Conservation (phyloP, 2,329 filamentous ascomycete species). For the Cladorrhinum sp. region DNA sequence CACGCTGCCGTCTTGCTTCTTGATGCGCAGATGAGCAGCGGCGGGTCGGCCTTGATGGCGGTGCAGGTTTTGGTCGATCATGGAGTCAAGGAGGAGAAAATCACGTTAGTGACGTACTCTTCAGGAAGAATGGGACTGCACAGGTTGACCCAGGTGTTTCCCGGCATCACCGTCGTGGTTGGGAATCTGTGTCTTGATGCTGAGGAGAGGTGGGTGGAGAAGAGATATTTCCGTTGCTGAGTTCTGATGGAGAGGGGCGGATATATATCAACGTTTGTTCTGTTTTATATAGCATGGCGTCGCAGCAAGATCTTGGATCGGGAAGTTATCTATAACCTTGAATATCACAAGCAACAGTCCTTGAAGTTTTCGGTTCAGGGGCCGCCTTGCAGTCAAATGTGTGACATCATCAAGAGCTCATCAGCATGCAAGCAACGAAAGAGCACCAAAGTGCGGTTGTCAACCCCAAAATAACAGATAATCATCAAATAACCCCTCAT, state of each 20-base stretch:
- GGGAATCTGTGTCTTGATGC: slow-evolving; percentile 77
- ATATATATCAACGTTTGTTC: neutral
- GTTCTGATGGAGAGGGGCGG: too few species aligned
- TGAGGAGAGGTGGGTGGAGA: slow-evolving; percentile 87
- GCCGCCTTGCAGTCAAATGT: neutral
- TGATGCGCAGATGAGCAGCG: slow-evolving; percentile 92
- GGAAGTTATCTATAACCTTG: neutral
- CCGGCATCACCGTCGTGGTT: slow-evolving; percentile 80
- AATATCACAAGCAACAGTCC: neutral
- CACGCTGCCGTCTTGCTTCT: slow-evolving; percentile 82
- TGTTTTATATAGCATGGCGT: neutral
- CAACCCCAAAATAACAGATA: too few species aligned
- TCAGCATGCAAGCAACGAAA: neutral
- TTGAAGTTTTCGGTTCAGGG: neutral
- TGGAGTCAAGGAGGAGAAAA: slow-evolving; percentile 77
- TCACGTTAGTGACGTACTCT: slow-evolving; percentile 90
- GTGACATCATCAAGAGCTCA: neutral
- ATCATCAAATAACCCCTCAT: too few species aligned
- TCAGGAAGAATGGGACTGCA: slow-evolving; percentile 82
- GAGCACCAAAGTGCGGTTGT: too few species aligned
- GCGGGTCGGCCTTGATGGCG: slow-evolving; percentile 84
- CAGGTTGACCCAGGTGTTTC: slow-evolving; percentile 82
- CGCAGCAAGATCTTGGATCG: neutral
- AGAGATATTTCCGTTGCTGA: slow-evolving; percentile 84
- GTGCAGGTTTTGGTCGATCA: slow-evolving; percentile 95